phyloP scores from a whole-genome alignment of 1,139 yeast genomes.

The Debaryomyces singareniensis region DNA sequence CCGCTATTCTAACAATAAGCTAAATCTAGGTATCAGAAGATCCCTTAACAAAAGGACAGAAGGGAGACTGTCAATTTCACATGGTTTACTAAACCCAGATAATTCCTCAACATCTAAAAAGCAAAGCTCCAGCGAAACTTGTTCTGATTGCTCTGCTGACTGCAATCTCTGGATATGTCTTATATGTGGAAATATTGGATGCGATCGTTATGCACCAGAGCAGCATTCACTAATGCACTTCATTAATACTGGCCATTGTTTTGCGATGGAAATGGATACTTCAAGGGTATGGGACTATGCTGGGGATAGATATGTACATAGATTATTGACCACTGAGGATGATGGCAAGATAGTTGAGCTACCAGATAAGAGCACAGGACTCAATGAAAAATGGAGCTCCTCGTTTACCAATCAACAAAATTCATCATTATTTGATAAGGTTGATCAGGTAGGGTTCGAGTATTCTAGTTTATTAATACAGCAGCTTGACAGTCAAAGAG shows the following conservation, averaged over 20 bases:
- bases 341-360: constrained; percentile 83
- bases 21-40: constrained; percentile 31
- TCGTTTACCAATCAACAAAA: constrained; percentile 4
- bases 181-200: constrained; percentile 43
- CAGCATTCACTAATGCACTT: constrained; percentile 87
- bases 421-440: constrained; percentile 22
- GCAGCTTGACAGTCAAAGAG: constrained; percentile 85
- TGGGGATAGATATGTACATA: constrained; percentile 85
- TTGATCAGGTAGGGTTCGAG: constrained; percentile 60
- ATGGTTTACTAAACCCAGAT: constrained; percentile 5
- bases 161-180: constrained; percentile 39
- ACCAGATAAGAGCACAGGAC: constrained; percentile 27
- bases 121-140: constrained; percentile 16
- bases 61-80: constrained; percentile 5
- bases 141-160: constrained; percentile 28
- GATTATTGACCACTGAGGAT: constrained; percentile 74
- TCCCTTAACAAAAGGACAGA: background rate
- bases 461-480: constrained; percentile 73
- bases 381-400: background rate
- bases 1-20: constrained; percentile 56
- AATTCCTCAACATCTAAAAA: constrained; percentile 1
- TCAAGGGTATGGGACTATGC: constrained; percentile 96
- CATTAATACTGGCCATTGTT: constrained; percentile 74
- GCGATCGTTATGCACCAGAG: constrained; percentile 62
- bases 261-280: constrained; percentile 81